These are phyloP conservation scores for Boletus pseudopeckii DNA, from an alignment of 768 basidiomycete genomes.

Conservation along the genomic window DNA sequence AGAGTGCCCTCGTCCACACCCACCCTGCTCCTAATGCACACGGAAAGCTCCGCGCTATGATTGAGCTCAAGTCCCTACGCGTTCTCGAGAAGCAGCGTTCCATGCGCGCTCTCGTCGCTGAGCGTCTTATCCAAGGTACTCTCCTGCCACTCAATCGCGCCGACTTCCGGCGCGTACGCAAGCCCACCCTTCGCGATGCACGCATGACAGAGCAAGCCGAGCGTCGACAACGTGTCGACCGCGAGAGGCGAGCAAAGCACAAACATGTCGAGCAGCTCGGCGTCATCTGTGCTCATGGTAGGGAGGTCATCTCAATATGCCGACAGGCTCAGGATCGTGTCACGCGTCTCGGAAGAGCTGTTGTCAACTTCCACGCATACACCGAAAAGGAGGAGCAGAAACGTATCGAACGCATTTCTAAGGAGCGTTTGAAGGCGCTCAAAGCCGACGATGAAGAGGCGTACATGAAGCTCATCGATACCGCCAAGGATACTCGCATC, in stretches of 20 bases:
- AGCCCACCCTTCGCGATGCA: conserved; percentile 84
- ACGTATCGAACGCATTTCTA: conserved; percentile 90
- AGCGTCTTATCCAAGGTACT: conserved; percentile 83
- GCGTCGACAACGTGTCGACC: conserved; percentile 85
- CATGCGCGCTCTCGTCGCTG: conserved; percentile 80
- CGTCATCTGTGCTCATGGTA: conserved; percentile 82
- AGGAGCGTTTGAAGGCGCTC: conserved; percentile 96
- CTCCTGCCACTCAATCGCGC: conserved; percentile 87
- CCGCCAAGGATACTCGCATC: conserved; percentile 98
- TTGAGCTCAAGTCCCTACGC: conserved; percentile 88
- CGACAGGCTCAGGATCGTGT: conserved; percentile 62
- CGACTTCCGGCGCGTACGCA: conserved; percentile 85
- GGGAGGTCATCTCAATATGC: conserved; percentile 66
- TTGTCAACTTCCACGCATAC: conserved; percentile 78
- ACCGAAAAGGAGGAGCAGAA: conserved; percentile 99
- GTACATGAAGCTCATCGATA: conserved; percentile 99
- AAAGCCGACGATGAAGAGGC: conserved; percentile 99
- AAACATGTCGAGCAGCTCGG: conserved; percentile 93
- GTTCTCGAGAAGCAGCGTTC: conserved; percentile 90
- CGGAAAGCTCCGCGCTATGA: conserved; percentile 83
- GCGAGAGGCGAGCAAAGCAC: conserved; percentile 92
- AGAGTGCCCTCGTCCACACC: conserved; percentile 6
- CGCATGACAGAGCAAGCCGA: conserved; percentile 87
- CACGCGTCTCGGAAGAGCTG: conserved; percentile 64
- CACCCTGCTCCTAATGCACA: conserved; percentile 64